phyloP scores from a whole-genome alignment of 1,284 basidiomycete species.

The Kwoniella shivajii region DNA sequence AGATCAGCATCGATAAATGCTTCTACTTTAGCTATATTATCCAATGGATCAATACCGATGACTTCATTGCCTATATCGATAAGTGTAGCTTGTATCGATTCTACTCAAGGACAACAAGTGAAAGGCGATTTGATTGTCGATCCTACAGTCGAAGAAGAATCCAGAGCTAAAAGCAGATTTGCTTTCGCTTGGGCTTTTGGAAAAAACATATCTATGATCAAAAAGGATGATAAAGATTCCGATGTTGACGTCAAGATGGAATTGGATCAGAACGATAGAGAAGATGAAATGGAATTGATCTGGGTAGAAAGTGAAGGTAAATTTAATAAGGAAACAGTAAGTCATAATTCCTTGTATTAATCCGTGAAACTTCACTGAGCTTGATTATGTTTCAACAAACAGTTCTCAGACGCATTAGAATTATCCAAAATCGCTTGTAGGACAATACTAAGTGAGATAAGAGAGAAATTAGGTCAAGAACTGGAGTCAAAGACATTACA shows the following conservation, averaged over 20 bases:
- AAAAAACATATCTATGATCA: conserved; percentile 45
- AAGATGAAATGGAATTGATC: conserved; percentile 56
- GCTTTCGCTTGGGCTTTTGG: conserved; percentile 58
- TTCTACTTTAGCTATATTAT: conserved; percentile 84
- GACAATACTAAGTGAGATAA: conserved; percentile 25
- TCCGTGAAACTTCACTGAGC: not conserved
- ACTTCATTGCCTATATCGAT: conserved; percentile 52
- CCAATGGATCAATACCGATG: conserved; percentile 63
- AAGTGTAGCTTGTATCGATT: conserved; percentile 49
- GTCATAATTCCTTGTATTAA: conserved; percentile 2
- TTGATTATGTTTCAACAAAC: not conserved
- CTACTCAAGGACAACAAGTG: conserved; percentile 62
- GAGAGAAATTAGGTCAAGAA: conserved; percentile 5
- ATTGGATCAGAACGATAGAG: conserved; percentile 51
- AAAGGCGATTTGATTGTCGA: conserved; percentile 64
- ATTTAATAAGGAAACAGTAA: conserved; percentile 40
- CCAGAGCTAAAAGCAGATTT: conserved; percentile 63
- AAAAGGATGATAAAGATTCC: conserved; percentile 40
- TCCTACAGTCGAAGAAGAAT: conserved; percentile 65
- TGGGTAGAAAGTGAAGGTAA: conserved; percentile 54
- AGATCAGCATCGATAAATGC: conserved; percentile 85
- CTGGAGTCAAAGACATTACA: conserved; percentile 3
- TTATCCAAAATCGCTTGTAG: conserved; percentile 23
- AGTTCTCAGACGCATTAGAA: conserved; percentile 35
- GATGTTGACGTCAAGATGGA: conserved; percentile 37